Conservation (phyloP, 177 flowering plant genomes). For the Telopea speciosissima region DNA sequence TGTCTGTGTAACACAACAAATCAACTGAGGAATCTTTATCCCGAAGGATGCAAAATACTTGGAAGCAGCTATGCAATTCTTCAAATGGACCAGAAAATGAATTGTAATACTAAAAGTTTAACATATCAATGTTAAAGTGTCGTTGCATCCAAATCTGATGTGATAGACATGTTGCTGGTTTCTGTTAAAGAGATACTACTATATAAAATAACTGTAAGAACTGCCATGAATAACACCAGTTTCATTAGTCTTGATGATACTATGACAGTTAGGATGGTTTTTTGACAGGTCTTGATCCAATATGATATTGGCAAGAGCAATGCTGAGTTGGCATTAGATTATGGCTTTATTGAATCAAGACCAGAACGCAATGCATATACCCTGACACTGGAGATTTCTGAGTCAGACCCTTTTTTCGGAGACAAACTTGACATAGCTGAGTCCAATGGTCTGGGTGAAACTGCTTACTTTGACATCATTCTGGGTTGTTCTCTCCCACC, state of each 20-base stretch:
- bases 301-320: constrained; percentile 83
- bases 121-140: too few relatives aligned
- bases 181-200: too few relatives aligned
- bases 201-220: too few relatives aligned
- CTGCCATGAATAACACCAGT: too few relatives aligned
- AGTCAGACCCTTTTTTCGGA: constrained; percentile 67
- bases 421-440: constrained; percentile 96
- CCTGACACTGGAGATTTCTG: constrained; percentile 67
- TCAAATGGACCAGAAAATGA: background rate
- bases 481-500: constrained; percentile 61
- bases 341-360: constrained; percentile 70
- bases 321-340: constrained; percentile 88
- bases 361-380: constrained; percentile 59
- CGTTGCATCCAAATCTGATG: too few relatives aligned
- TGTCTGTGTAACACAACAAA: too few relatives aligned
- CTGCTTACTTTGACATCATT: constrained; percentile 72
- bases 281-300: constrained; percentile 72
- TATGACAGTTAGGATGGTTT: too few relatives aligned
- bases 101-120: background rate
- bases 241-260: too few relatives aligned
- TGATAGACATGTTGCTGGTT: too few relatives aligned
- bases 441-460: constrained; percentile 61
- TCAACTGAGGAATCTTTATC: too few relatives aligned
- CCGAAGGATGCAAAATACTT: too few relatives aligned
- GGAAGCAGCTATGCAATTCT: too few relatives aligned